Conservation (phyloP, 108 stramenopile species). For the Asterionellopsis glacialis region DNA sequence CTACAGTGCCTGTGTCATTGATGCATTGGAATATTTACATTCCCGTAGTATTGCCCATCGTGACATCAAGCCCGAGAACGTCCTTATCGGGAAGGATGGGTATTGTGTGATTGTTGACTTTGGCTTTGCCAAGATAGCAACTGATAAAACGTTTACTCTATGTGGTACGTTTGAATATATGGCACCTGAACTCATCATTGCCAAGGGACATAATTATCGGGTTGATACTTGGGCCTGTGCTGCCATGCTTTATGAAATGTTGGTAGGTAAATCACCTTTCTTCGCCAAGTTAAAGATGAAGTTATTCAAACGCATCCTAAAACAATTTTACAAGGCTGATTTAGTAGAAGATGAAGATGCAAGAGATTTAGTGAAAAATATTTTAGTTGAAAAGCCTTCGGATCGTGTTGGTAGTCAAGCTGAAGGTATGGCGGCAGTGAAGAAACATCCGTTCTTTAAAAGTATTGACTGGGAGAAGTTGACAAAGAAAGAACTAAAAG, state of each 20-base stretch:
- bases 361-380: slow-evolving; percentile 58
- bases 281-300: slow-evolving; percentile 58
- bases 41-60: slow-evolving; percentile 86
- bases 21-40: slow-evolving; percentile 64
- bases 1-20: slow-evolving; percentile 67
- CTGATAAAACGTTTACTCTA: slow-evolving; percentile 85
- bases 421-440: slow-evolving; percentile 65
- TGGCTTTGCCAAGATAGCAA: slow-evolving; percentile 87
- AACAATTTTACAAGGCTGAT: slow-evolving; percentile 58
- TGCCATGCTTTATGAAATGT: slow-evolving; percentile 94
- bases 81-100: slow-evolving; percentile 84
- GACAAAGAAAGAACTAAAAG: slow-evolving; percentile 55
- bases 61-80: slow-evolving; percentile 95
- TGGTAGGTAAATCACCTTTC: slow-evolving; percentile 78
- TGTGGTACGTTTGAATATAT: slow-evolving; percentile 96
- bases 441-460: slow-evolving; percentile 78
- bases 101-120: slow-evolving; percentile 91
- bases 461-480: slow-evolving; percentile 64
- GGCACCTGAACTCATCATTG: slow-evolving; percentile 94
- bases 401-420: slow-evolving; percentile 74
- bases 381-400: slow-evolving; percentile 53
- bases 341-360: slow-evolving; percentile 35
- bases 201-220: slow-evolving; percentile 93
- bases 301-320: slow-evolving; percentile 75
- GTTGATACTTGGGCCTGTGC: slow-evolving; percentile 98